A percentile compares a stretch with the other conserved stretches of the same genome.
These are phyloP conservation scores for Ceratobasidium sp. DNA, from an alignment of 1,284 basidiomycete species.

Conservation along the genomic window DNA sequence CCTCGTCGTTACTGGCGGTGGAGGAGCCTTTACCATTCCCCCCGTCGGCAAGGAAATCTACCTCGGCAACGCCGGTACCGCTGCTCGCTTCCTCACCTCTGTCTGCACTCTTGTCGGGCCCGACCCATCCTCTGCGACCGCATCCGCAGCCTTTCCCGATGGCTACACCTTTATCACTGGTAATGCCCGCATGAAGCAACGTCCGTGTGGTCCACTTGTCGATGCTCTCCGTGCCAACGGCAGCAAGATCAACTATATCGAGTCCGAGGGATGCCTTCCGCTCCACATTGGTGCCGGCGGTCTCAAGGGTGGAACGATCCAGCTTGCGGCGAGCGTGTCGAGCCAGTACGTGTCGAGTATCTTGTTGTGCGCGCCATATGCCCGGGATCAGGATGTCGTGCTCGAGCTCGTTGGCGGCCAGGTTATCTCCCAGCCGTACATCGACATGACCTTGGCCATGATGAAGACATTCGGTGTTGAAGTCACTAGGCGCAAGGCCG, in stretches of 20 bases:
- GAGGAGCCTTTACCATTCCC: conserved; percentile 81
- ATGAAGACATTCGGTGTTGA: conserved; percentile 93
- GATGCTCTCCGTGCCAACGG: conserved; percentile 88
- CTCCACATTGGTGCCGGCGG: conserved; percentile 87
- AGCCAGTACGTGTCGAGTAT: conserved; percentile 99
- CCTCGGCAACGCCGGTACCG: conserved; percentile 97
- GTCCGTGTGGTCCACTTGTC: conserved; percentile 94
- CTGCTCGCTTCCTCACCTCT: conserved; percentile 96
- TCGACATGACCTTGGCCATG: conserved; percentile 99
- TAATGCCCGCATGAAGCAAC: conserved; percentile 98
- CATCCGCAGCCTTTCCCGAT: conserved; percentile 50
- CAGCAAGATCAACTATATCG: conserved; percentile 78
- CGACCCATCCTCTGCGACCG: conserved; percentile 48
- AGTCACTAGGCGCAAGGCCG: conserved; percentile 75
- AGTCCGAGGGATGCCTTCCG: conserved; percentile 85
- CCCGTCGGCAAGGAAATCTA: conserved; percentile 86
- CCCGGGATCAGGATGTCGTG: conserved; percentile 71
- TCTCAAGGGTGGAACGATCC: conserved; percentile 82
- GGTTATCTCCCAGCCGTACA: conserved; percentile 99
- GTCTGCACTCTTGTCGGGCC: conserved; percentile 83
- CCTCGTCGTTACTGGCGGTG: conserved; percentile 92
- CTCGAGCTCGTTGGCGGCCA: conserved; percentile 91
- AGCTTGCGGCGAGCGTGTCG: conserved; percentile 92
- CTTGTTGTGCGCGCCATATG: conserved; percentile 93
- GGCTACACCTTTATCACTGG: conserved; percentile 86